These are phyloP conservation scores for Cyclostephanos tholiformis DNA, from an alignment of 108 stramenopile genomes.

Conservation along the genomic window DNA sequence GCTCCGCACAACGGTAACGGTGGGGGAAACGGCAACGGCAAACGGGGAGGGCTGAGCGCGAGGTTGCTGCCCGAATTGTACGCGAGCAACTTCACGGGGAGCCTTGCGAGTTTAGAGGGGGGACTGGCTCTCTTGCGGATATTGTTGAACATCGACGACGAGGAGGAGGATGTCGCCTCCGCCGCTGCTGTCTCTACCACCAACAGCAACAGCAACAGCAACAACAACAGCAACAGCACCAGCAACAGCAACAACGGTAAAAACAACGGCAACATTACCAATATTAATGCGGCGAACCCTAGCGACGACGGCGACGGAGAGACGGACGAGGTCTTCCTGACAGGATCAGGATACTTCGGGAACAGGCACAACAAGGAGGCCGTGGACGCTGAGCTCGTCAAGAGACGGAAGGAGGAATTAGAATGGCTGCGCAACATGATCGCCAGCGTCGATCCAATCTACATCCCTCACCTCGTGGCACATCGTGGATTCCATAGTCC, in stretches of 20 bases:
- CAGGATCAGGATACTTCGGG: slow-evolving; percentile 31
- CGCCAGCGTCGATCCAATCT: slow-evolving; percentile 38
- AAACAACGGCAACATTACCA: no score
- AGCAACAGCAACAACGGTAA: slow-evolving; percentile 26
- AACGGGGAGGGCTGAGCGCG: slow-evolving; percentile 14
- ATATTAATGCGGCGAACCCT: neutral
- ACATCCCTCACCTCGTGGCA: slow-evolving; percentile 42
- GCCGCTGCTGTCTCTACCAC: neutral
- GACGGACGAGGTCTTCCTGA: slow-evolving; percentile 29
- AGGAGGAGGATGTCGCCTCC: slow-evolving; percentile 19
- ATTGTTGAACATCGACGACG: slow-evolving; percentile 45
- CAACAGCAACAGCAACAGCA: neutral
- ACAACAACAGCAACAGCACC: neutral
- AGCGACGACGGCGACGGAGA: slow-evolving; percentile 16
- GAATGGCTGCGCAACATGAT: slow-evolving; percentile 61
- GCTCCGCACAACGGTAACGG: neutral
- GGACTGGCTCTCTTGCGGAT: slow-evolving; percentile 37
- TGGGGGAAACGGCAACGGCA: no score
- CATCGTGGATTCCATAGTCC: slow-evolving; percentile 55
- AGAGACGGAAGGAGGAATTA: slow-evolving; percentile 55
- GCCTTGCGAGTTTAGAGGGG: slow-evolving; percentile 42
- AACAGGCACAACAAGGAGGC: slow-evolving; percentile 43
- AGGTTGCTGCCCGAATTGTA: slow-evolving; percentile 47
- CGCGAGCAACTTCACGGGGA: slow-evolving; percentile 45
- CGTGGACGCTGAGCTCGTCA: slow-evolving; percentile 37